Conservation (phyloP, 2,329 filamentous ascomycete species). For the Apiospora pterosperma region DNA sequence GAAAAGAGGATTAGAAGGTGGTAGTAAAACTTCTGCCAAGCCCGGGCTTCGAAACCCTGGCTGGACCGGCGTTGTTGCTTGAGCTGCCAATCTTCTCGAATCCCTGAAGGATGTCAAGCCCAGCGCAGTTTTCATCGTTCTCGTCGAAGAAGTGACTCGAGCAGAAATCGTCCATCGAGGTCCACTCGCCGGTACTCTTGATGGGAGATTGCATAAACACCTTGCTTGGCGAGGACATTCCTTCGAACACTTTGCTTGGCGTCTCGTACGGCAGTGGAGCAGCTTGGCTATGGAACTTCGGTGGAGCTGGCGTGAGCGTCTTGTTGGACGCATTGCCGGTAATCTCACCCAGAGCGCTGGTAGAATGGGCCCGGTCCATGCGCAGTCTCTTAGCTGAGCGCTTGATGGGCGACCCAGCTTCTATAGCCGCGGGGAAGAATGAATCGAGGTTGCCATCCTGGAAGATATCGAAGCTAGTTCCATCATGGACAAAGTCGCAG, state of each 20-base stretch:
- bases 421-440: constrained; percentile 44
- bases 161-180: constrained; percentile 48
- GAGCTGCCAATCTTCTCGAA: constrained; percentile 69
- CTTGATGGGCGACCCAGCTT: constrained; percentile 63
- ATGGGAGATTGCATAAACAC: constrained; percentile 39
- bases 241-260: constrained; percentile 55
- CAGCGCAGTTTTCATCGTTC: constrained; percentile 54
- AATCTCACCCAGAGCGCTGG: constrained; percentile 59
- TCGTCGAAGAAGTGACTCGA: constrained; percentile 54
- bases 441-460: constrained; percentile 38
- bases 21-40: constrained; percentile 35
- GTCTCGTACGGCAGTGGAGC: constrained; percentile 44
- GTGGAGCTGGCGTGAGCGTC: constrained; percentile 47
- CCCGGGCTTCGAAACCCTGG: constrained; percentile 29
- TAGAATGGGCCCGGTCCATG: constrained; percentile 61
- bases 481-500: constrained; percentile 46
- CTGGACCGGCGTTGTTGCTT: constrained; percentile 26
- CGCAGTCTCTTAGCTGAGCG: constrained; percentile 56
- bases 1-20: constrained; percentile 27
- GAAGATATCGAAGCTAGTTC: constrained; percentile 62
- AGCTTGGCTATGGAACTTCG: constrained; percentile 39
- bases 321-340: constrained; percentile 51
- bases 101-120: constrained; percentile 70
- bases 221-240: constrained; percentile 54
- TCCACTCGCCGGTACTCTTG: constrained; percentile 38